These are phyloP conservation scores for Aspergillus novofumigatus DNA, from an alignment of 2,329 filamentous ascomycete species.

Conservation along the genomic window DNA sequence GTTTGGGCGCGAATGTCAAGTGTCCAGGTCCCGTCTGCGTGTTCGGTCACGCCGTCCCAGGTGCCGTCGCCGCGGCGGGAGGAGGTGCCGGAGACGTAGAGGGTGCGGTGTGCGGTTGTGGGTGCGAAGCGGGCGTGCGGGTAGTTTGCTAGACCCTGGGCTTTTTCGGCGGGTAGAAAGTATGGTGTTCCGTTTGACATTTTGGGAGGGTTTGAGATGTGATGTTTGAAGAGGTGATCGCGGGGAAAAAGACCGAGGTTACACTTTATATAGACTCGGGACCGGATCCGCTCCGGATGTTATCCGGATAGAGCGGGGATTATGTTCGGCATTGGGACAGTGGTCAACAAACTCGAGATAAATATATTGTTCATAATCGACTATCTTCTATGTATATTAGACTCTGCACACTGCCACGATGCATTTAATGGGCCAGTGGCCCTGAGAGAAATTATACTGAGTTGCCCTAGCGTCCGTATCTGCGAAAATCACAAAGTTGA, in stretches of 20 bases:
- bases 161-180: constrained; percentile 27
- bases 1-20: constrained; percentile 39
- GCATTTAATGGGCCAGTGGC: no score
- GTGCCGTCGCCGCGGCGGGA: constrained; percentile 35
- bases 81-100: constrained; percentile 41
- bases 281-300: neutral
- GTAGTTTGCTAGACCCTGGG: constrained; percentile 30
- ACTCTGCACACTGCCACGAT: no score
- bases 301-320: neutral
- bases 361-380: no score
- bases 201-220: neutral
- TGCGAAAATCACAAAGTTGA: no score
- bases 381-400: no score
- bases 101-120: constrained; percentile 28
- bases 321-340: neutral
- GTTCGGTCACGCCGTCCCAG: constrained; percentile 35
- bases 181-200: constrained; percentile 31
- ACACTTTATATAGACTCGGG: neutral
- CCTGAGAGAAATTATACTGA: no score
- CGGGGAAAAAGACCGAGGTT: neutral
- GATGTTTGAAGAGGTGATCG: neutral
- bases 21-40: constrained; percentile 30
- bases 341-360: no score
- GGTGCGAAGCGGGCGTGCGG: constrained; percentile 36
- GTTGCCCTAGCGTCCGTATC: no score